These are phyloP conservation scores for Hysterangium stoloniferum DNA, from an alignment of 768 basidiomycete genomes.

Conservation along the genomic window DNA sequence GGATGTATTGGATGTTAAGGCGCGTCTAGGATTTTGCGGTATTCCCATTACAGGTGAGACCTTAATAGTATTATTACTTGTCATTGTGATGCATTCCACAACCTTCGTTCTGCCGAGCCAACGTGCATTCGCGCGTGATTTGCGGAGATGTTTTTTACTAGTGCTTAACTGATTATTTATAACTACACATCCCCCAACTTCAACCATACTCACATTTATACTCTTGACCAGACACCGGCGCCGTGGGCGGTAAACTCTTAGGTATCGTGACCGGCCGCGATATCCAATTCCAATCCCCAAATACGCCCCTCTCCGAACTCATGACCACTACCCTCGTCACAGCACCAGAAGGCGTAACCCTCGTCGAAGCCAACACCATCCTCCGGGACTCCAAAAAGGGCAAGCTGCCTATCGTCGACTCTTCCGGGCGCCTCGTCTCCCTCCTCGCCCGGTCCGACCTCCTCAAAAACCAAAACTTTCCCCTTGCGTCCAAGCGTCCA, in stretches of 20 bases:
- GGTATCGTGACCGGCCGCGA: constrained; percentile 97
- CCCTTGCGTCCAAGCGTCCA: constrained; percentile 87
- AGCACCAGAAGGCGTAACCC: constrained; percentile 81
- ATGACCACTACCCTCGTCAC: constrained; percentile 91
- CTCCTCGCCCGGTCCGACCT: constrained; percentile 96
- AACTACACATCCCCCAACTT: constrained; percentile 3
- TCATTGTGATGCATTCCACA: constrained; percentile 42
- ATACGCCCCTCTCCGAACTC: constrained; percentile 61
- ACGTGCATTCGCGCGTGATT: constrained; percentile 63
- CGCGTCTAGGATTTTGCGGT: constrained; percentile 86
- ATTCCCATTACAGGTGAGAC: constrained; percentile 92
- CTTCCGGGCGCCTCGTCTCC: constrained; percentile 55
- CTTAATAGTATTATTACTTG: constrained; percentile 1
- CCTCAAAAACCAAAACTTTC: constrained; percentile 95
- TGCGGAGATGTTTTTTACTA: constrained; percentile 43
- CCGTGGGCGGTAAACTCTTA: constrained; percentile 82
- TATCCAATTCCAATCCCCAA: constrained; percentile 78
- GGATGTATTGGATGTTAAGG: constrained; percentile 91
- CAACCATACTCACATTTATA: constrained; percentile 21
- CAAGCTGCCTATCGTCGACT: constrained; percentile 82
- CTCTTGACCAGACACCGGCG: constrained; percentile 61
- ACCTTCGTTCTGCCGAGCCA: constrained; percentile 89
- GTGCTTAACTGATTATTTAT: constrained; percentile 9
- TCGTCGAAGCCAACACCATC: constrained; percentile 86
- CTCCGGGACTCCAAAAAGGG: constrained; percentile 97